Evolutionary conservation across 768 basidiomycete genomes (phyloP), one percentile per base, ranked within the genome.

Genomic region (Coprinopsis marcescibilis): DNA sequence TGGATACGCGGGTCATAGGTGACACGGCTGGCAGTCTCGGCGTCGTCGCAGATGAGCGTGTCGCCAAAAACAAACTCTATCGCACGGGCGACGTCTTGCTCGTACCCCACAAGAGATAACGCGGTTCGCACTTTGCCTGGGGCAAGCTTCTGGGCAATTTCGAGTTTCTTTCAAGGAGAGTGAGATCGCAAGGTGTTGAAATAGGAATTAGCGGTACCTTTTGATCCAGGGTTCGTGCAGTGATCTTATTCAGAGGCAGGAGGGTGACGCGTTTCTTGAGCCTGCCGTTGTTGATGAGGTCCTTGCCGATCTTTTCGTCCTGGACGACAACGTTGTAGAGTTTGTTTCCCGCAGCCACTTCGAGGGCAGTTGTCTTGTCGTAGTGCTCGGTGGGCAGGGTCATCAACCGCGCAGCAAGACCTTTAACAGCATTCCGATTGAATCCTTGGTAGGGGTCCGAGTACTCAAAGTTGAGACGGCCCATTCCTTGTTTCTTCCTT

Each of bases 1-100:
- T 74, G 71, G 12, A 85, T 73, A 8, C 79, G 70, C 15, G 60
- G 66, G 46, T 81, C 71, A 70, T 97, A 98, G 0, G 96, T 96
- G 34, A 96, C 88, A 0, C 69, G 65, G 60, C 91, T 90, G 1
- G 96, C 96, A 0, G 92, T 75, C 15, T 83, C 82, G 2, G 92
- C 78, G 55, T 95, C 91, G 39, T 83, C 81, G 61, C 94, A 97
- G 60, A 99, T 83, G 51, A 98, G 75, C 2, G 89, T 90, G 61
- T 93, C 85, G 46, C 88, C 85, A 63, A 98, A 99, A 15, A 97
- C 94, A 65, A 83, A 97, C 11, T 83, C 72, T 78, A 98, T 92
- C 14, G 96, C 96, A 24, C 81, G 83, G 3, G 81, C 73, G 25
- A 98, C 85, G 36, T 93, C 89, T 2, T 81, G 65, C 11, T 81